Evolutionary conservation across 2,329 filamentous ascomycete species (phyloP), one percentile per base, ranked within the genome.

Genomic region (Aspergillus calidoustus): DNA sequence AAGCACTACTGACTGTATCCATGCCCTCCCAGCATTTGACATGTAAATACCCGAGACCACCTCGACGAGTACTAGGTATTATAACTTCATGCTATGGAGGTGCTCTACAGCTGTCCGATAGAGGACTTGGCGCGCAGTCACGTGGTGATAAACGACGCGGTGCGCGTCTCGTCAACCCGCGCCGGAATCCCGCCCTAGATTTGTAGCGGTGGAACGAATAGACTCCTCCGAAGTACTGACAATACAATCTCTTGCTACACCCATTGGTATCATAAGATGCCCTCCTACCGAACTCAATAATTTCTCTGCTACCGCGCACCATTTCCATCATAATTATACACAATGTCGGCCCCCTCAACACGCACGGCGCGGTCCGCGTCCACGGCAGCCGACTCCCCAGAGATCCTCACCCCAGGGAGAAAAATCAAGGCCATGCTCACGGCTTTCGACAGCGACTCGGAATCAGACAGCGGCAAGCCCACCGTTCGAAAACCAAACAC

Each of bases 341-440:
- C 9, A 25, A 76, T 76, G 73, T 75, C 74, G 13, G 64, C 69
- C 11, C 69, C 71, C 11, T 75, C 73, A 22, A 75, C 74, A 17
- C 74, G 68, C 22, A 70, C 72, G 65, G 70, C 72, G 70, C 74
- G 74, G 57, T 70, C 70, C 65, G 66, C 66, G 67, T 73, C 75
- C 23, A 63, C 69, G 13, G 57, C 63, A 3, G 65, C 66, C 22
- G 64, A 66, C 43, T 77, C 76, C 0, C 74, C 75, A 2, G 68
- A 63, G n/a, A 71, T 78, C 54, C 71, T 81, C 52, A 80, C 80
- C 0, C 80, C 81, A 4, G 75, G 78, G 54, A 76, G 75, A 59
- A 84, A 83, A 67, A 79, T 84, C 53, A 79, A 79, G 63, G 81
- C 81, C 7, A 76, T 84, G 69, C 74, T 85, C 52, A 81, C 82